Conservation (phyloP, 1,284 basidiomycete species). For the Ceratobasidium sp. region DNA sequence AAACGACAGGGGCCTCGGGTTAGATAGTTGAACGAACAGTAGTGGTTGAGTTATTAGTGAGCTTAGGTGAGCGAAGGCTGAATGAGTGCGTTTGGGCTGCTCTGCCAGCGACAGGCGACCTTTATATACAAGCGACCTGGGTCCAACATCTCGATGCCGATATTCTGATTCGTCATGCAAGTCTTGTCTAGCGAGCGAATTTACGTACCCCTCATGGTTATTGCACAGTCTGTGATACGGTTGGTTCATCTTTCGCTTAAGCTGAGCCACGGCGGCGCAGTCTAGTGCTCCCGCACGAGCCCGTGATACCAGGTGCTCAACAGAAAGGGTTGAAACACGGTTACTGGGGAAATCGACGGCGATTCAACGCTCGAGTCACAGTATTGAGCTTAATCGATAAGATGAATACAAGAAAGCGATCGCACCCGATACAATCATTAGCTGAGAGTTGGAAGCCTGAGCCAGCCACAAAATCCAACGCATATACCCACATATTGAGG, state of each 20-base stretch:
- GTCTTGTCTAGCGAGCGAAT: not conserved
- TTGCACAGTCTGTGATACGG: not conserved
- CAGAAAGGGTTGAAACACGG: not conserved
- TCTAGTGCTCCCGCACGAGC: not conserved
- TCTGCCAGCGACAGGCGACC: no score
- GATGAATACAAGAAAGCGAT: not conserved
- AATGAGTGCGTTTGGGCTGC: not conserved
- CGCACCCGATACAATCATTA: no score
- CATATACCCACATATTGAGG: no score
- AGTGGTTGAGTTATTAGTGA: not conserved
- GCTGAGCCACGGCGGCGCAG: not conserved
- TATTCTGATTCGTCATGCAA: not conserved
- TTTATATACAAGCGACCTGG: not conserved
- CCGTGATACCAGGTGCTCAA: not conserved
- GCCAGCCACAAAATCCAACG: no score
- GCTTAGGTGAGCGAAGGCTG: not conserved
- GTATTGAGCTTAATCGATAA: no score
- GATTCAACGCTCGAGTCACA: no score
- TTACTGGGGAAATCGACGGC: not conserved
- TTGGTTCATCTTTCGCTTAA: not conserved
- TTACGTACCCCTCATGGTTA: not conserved
- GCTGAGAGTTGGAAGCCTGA: not conserved
- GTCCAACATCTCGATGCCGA: not conserved
- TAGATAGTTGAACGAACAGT: not conserved
- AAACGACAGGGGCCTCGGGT: not conserved